A percentile compares a stretch with the other conserved stretches of the same genome.
Evolutionary conservation across 2,329 filamentous ascomycete genomes (phyloP).

Genomic region (Colletotrichum sp.): DNA sequence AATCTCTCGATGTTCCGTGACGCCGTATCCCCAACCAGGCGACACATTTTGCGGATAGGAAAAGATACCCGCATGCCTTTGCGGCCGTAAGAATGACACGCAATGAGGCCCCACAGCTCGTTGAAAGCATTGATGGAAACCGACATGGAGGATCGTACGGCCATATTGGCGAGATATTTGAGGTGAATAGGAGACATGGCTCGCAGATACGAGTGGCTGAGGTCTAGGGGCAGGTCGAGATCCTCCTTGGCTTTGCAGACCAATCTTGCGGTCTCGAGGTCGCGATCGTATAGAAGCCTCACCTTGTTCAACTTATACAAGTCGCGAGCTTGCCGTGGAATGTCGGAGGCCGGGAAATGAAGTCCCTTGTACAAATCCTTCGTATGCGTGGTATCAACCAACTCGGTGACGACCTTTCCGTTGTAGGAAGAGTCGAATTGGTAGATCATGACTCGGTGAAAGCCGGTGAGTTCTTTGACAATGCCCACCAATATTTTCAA

Average conservation of each 20-base stretch:
- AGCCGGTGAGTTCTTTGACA: constrained; percentile 87
- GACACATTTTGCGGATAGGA: constrained; percentile 90
- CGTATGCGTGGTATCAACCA: constrained; percentile 80
- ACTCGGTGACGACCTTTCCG: constrained; percentile 84
- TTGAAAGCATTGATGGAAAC: constrained; percentile 88
- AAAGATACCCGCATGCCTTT: constrained; percentile 91
- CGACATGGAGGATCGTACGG: constrained; percentile 92
- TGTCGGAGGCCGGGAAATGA: constrained; percentile 88
- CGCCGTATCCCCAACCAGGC: constrained; percentile 83
- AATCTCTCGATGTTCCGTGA: constrained; percentile 87
- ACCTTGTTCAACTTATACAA: constrained; percentile 91
- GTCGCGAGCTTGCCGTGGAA: constrained; percentile 84
- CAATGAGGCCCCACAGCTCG: constrained; percentile 87
- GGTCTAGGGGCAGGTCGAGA: constrained; percentile 76
- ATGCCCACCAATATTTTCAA: constrained; percentile 84
- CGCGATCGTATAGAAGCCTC: constrained; percentile 83
- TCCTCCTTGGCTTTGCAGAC: constrained; percentile 81
- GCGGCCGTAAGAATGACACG: constrained; percentile 80
- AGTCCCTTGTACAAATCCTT: constrained; percentile 87
- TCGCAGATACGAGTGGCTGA: constrained; percentile 83
- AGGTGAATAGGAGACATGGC: constrained; percentile 92
- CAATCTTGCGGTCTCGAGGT: constrained; percentile 78
- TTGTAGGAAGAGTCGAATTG: constrained; percentile 87
- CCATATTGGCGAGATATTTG: constrained; percentile 89
- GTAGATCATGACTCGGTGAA: constrained; percentile 92